phyloP scores from a whole-genome alignment of 140 eudicot species.

The Stevia rebaudiana region DNA sequence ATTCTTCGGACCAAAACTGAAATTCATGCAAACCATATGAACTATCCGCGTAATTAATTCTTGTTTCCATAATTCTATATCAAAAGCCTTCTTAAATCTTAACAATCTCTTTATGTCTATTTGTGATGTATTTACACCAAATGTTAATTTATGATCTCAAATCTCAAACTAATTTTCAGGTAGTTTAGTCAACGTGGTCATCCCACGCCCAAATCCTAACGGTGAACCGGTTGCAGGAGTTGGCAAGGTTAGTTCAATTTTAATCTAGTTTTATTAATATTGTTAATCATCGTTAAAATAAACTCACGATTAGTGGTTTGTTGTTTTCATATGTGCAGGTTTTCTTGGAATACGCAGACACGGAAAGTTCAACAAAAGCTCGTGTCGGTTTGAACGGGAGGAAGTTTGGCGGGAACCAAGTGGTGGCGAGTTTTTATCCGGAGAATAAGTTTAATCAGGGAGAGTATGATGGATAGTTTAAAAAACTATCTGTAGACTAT shows the following conservation, averaged over 20 bases:
- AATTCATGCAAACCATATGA: no score
- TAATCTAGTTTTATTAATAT: not conserved
- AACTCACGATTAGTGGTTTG: not conserved
- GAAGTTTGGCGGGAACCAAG: slow-evolving; percentile 74
- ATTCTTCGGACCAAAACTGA: no score
- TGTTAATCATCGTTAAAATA: not conserved
- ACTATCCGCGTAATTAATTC: no score
- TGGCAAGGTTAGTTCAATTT: slow-evolving; percentile 75
- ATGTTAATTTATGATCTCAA: slow-evolving; percentile 4
- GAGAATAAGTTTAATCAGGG: slow-evolving; percentile 55
- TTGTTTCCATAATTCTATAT: no score
- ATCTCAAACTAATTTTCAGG: slow-evolving; percentile 44
- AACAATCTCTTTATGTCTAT: slow-evolving; percentile 18
- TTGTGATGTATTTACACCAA: not conserved
- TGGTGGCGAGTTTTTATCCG: slow-evolving; percentile 63
- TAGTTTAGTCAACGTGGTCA: slow-evolving; percentile 57
- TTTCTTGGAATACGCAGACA: slow-evolving; percentile 61
- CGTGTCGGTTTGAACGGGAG: slow-evolving; percentile 64
- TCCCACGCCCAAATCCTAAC: slow-evolving; percentile 78
- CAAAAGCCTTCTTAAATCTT: slow-evolving; percentile 7
- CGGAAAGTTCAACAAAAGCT: slow-evolving; percentile 58
- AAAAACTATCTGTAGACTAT: not conserved
- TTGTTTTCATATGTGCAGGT: slow-evolving; percentile 35
- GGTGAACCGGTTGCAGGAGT: slow-evolving; percentile 81
- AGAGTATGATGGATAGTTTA: slow-evolving; percentile 48